Conservation (phyloP, 768 basidiomycete genomes). For the Pleurotus eryngii region DNA sequence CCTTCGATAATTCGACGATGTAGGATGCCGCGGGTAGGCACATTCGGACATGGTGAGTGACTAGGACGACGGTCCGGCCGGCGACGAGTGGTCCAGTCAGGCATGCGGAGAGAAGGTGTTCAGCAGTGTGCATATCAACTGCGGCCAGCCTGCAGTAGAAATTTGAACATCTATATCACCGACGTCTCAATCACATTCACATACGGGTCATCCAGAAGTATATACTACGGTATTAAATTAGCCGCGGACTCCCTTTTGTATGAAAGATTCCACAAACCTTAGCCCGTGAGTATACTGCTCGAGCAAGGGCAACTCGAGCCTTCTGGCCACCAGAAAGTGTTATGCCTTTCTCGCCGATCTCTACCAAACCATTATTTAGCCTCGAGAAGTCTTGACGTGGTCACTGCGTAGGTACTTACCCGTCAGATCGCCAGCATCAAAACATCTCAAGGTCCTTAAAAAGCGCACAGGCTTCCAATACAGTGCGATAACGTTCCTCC, state of each 20-base stretch:
- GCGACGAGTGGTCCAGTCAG: conserved; percentile 58
- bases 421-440: conserved; percentile 77
- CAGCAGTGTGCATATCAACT: conserved; percentile 77
- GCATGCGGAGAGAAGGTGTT: conserved; percentile 63
- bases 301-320: conserved; percentile 72
- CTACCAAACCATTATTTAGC: conserved; percentile 22
- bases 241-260: no score
- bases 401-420: conserved; percentile 30
- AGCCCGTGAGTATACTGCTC: conserved; percentile 75
- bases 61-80: conserved; percentile 72
- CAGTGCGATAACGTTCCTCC: conserved; percentile 57
- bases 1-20: conserved; percentile 58
- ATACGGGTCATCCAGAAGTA: conserved; percentile 72
- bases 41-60: conserved; percentile 78
- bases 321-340: conserved; percentile 73
- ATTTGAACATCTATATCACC: conserved; percentile 13
- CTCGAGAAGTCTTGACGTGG: not conserved
- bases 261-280: conserved; percentile 29
- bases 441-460: conserved; percentile 67
- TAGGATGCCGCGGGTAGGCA: conserved; percentile 68
- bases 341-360: conserved; percentile 82
- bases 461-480: conserved; percentile 75
- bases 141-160: conserved; percentile 48
- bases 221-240: conserved; percentile 30
- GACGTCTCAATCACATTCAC: conserved; percentile 27